Base-by-base conservation (phyloP, 495 filamentous ascomycete genomes). In the Neurospora sp. region DNA sequence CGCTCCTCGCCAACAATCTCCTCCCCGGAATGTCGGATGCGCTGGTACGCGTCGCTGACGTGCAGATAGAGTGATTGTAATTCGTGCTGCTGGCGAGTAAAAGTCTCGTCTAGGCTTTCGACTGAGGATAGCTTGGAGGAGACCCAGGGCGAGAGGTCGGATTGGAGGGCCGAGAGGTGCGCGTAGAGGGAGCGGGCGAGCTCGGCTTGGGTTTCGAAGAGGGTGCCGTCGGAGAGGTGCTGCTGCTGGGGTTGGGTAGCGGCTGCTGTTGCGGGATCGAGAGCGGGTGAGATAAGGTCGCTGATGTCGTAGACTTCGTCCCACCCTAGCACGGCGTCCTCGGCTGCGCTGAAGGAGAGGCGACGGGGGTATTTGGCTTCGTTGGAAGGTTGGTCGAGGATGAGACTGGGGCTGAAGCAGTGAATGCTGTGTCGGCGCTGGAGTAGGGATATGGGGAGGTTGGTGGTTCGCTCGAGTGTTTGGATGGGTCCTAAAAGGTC, bases 311-410 rank as follows among this genome's bases (percentile, higher is more conserved):
- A 77, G 11, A 87, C 75, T 49, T 86, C 85, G n/a, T 87, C 81
- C 92, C 93, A 96, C 31, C 79, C 83, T n/a, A 97, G 85, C 4
- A 97, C 82, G 39, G 91, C 94, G 74, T 97, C 93, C 80, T 96
- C 93, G n/a, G 94, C 95, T 54, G 90, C 87, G 75, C 91, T 92
- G 79, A 98, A 98, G 5, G 93, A 97, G 73, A 98, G 84, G 71
- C 94, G 92, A 6, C 94, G 89, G 0, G 94, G 89, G 87, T 90
- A 96, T 72, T 87, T 87, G 18, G 86, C 85, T 62, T 92, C 88
- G 72, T 88, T 84, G 71, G 72, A 82, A 74, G 81, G 77, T 72
- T 75, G 83, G 78, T 79, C 81, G 14, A 66, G 14, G 7, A 9
- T 9, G 23, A 66, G 54, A 14, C 27, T 66, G 31, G 27, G 54